Percentiles rank a stretch among this genome's conserved stretches.
These are phyloP conservation scores for Albatrellus ellisii DNA, from an alignment of 768 basidiomycete genomes.

Conservation along the genomic window DNA sequence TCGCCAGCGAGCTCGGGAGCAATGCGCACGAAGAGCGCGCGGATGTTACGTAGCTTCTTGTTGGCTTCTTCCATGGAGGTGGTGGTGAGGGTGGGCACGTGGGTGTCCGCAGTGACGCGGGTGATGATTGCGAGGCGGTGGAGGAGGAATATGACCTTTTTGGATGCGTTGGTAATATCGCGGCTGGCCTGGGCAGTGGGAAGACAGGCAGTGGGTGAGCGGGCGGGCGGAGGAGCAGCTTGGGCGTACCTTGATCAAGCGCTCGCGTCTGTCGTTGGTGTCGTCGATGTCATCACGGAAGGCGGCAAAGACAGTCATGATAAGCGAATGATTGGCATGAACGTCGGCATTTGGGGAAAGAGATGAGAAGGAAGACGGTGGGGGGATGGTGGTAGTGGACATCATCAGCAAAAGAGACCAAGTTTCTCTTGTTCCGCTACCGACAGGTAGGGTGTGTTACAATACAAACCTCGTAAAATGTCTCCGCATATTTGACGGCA, in stretches of 20 bases:
- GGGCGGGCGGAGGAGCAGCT: background rate
- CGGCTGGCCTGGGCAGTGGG: conserved; percentile 45
- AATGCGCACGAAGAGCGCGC: conserved; percentile 47
- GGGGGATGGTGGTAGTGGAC: background rate
- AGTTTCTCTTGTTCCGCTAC: too few species aligned
- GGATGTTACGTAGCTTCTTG: conserved; percentile 56
- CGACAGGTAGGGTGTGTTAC: too few species aligned
- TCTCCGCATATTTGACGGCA: too few species aligned
- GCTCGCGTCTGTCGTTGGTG: conserved; percentile 78
- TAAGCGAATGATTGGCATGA: conserved; percentile 9
- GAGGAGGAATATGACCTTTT: conserved; percentile 87
- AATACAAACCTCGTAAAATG: too few species aligned
- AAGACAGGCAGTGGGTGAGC: conserved; percentile 3
- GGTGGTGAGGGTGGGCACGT: conserved; percentile 27
- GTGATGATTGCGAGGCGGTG: conserved; percentile 64
- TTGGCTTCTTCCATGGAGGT: conserved; percentile 38
- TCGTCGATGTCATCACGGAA: conserved; percentile 71
- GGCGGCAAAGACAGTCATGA: conserved; percentile 32
- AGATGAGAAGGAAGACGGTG: background rate
- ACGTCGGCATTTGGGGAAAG: conserved; percentile 4
- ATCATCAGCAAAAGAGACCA: too few species aligned
- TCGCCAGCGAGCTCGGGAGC: conserved; percentile 49
- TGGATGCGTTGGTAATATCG: conserved; percentile 83
- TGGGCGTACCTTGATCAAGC: conserved; percentile 74
- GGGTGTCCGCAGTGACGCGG: conserved; percentile 23